Conservation (phyloP, 805 yeast species). For the Grigorovia transvaalensis region DNA sequence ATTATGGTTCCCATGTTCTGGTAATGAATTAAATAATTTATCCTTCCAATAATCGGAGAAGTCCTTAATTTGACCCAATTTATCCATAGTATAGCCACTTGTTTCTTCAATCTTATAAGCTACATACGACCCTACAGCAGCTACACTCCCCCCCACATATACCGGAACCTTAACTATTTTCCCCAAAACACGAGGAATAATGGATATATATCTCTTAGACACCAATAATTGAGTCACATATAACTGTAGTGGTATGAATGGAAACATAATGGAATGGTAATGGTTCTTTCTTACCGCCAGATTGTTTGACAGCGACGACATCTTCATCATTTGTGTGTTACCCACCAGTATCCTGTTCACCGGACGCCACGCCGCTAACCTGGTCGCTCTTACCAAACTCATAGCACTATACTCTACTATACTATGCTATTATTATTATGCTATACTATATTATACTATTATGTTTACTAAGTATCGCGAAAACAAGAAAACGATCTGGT, state of each 20-base stretch:
- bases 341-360: background rate
- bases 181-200: slow-evolving; percentile 44
- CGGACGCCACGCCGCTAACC: background rate
- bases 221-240: slow-evolving; percentile 1
- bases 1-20: slow-evolving; percentile 12
- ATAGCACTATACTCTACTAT: background rate
- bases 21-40: slow-evolving; percentile 12
- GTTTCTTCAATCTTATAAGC: slow-evolving; percentile 91
- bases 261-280: background rate
- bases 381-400: background rate
- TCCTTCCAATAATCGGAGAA: slow-evolving; percentile 46
- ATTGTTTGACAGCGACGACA: background rate
- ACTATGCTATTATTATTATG: no score
- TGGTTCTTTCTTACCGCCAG: background rate
- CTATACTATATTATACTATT: no score
- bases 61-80: slow-evolving; percentile 52
- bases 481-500: no score
- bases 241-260: background rate
- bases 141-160: slow-evolving; percentile 78
- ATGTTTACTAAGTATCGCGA: no score
- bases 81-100: slow-evolving; percentile 56
- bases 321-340: background rate
- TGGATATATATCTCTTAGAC: slow-evolving; percentile 22
- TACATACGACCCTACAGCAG: slow-evolving; percentile 90
- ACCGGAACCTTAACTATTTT: slow-evolving; percentile 60